Evolutionary conservation across 371 early-diverging fungal species (phyloP).

Genomic region (Rhizopus stolonifer): DNA sequence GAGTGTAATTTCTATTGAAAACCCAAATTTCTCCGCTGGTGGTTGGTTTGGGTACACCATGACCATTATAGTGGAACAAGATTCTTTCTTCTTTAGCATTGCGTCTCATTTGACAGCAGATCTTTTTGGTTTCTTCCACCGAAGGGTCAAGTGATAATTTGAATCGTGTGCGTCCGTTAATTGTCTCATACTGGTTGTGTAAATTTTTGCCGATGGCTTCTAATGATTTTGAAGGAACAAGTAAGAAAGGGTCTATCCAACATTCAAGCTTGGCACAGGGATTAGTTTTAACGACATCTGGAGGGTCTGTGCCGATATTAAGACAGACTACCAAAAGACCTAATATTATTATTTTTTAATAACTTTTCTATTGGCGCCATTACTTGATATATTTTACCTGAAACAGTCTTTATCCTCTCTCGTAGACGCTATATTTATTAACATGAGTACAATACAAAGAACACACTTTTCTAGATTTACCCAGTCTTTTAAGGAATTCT

Average conservation of each 20-base stretch:
- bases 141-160: constrained; percentile 86
- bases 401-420: constrained; percentile 52
- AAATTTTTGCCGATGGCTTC: constrained; percentile 88
- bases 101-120: constrained; percentile 79
- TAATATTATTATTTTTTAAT: constrained; percentile 8
- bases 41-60: constrained; percentile 97
- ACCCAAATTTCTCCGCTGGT: constrained; percentile 97
- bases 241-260: constrained; percentile 91
- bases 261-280: constrained; percentile 92
- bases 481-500: constrained; percentile 41
- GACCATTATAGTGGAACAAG: constrained; percentile 97
- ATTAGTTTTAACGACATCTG: constrained; percentile 87
- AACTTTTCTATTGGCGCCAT: background rate
- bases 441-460: background rate
- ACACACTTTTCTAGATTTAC: constrained; percentile 18
- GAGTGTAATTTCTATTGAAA: constrained; percentile 95
- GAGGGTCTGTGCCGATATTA: constrained; percentile 96
- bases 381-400: constrained; percentile 25
- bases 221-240: constrained; percentile 78
- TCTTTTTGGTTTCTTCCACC: constrained; percentile 89
- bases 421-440: constrained; percentile 32
- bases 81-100: constrained; percentile 92
- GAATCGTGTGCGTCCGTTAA: constrained; percentile 88
- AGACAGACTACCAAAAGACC: constrained; percentile 85
- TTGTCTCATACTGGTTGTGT: constrained; percentile 90